phyloP scores from a whole-genome alignment of 148 eudicot species.

The Mesembryanthemum crystallinum region DNA sequence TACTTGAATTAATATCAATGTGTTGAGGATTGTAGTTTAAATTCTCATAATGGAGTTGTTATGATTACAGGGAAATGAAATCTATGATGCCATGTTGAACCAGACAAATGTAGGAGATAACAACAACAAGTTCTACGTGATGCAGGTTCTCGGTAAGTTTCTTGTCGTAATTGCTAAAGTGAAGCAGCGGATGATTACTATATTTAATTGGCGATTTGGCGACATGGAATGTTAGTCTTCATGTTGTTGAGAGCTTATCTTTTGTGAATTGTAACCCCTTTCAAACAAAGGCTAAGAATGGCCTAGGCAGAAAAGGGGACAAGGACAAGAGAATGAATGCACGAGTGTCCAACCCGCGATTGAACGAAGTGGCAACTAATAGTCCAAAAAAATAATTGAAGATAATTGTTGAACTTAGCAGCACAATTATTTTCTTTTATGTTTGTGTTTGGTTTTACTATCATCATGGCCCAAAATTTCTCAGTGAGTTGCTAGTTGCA shows the following conservation, averaged over 20 bases:
- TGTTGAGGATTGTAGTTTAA: background rate
- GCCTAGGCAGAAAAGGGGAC: background rate
- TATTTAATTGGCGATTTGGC: background rate
- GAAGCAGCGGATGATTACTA: background rate
- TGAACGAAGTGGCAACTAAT: background rate
- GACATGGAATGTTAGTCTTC: background rate
- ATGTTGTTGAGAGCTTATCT: background rate
- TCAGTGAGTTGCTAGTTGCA: background rate
- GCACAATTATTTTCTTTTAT: background rate
- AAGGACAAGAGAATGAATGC: background rate
- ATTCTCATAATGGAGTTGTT: background rate
- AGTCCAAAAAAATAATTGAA: background rate
- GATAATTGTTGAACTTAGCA: background rate
- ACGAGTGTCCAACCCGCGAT: too few species aligned
- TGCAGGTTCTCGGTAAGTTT: constrained; percentile 76
- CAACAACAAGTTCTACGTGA: constrained; percentile 88
- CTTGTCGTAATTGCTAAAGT: background rate
- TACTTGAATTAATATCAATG: too few species aligned
- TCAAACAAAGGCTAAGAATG: background rate
- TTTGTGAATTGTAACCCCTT: background rate
- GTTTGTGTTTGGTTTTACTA: background rate
- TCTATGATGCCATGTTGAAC: constrained; percentile 96
- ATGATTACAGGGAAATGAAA: constrained; percentile 62
- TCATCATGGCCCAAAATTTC: background rate
- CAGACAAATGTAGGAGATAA: constrained; percentile 96